These are phyloP conservation scores for Rhodotorula sp. DNA, from an alignment of 1,284 basidiomycete genomes.

Conservation along the genomic window DNA sequence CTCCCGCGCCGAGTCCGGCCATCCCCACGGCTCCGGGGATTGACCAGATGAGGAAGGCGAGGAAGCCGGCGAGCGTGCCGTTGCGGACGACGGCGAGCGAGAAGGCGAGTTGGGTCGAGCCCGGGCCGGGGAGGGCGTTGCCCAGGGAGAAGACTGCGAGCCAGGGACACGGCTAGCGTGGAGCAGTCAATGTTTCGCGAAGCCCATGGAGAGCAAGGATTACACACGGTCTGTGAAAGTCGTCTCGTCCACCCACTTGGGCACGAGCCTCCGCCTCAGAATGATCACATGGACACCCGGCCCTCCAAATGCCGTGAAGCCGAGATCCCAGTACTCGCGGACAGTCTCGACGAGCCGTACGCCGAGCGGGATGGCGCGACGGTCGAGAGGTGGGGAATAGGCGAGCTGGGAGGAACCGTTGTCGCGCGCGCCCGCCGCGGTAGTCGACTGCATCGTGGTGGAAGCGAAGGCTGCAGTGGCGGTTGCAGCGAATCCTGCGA, in stretches of 20 bases:
- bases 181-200: too few relatives aligned
- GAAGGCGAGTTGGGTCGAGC: slow-evolving; percentile 48
- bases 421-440: too few relatives aligned
- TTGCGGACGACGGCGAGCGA: slow-evolving; percentile 13
- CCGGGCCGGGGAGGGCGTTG: slow-evolving; percentile 53
- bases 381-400: background rate
- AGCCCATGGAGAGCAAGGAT: too few relatives aligned
- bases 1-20: slow-evolving; percentile 56
- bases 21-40: slow-evolving; percentile 57
- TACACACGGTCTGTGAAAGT: slow-evolving; percentile 41
- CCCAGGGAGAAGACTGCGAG: slow-evolving; percentile 51
- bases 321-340: background rate
- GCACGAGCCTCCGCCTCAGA: background rate
- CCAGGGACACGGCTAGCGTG: too few relatives aligned
- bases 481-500: too few relatives aligned
- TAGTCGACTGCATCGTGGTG: too few relatives aligned
- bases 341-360: background rate
- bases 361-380: background rate
- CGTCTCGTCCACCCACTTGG: slow-evolving; percentile 16
- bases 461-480: too few relatives aligned
- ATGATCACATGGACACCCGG: slow-evolving; percentile 31
- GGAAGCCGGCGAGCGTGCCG: background rate
- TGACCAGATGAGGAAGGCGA: slow-evolving; percentile 43
- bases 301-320: slow-evolving; percentile 35
- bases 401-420: too few relatives aligned